Percentiles rank a stretch among this genome's conserved stretches.
These are phyloP conservation scores for Selenicereus undatus DNA, from an alignment of 148 eudicot species.

Conservation along the genomic window DNA sequence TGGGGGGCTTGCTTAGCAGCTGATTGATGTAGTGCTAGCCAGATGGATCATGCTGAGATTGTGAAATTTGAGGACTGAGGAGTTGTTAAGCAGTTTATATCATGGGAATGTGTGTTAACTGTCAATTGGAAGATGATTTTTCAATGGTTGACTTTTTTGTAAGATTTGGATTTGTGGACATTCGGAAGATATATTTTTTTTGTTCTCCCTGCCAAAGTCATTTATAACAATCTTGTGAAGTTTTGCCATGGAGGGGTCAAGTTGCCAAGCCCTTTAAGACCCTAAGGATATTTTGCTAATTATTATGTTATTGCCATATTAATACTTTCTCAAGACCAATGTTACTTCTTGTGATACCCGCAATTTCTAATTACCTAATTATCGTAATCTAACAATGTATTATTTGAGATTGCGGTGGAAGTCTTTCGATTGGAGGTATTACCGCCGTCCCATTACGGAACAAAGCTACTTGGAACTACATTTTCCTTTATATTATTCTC, in stretches of 20 bases:
- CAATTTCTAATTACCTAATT: too few species aligned
- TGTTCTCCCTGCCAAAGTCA: neutral
- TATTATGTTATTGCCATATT: neutral
- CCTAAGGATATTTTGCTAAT: neutral
- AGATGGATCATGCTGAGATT: neutral
- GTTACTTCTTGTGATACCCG: neutral
- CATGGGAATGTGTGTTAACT: neutral
- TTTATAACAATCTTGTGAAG: neutral
- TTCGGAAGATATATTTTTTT: neutral
- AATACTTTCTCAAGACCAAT: neutral
- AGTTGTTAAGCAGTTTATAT: neutral
- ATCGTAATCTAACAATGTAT: too few species aligned
- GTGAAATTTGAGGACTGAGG: neutral
- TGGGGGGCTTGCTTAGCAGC: neutral
- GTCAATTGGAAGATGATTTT: neutral
- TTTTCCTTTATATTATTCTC: too few species aligned
- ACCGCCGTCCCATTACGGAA: too few species aligned
- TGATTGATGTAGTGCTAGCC: neutral
- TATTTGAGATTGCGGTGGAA: too few species aligned
- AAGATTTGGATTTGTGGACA: neutral
- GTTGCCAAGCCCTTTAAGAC: neutral
- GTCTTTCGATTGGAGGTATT: too few species aligned
- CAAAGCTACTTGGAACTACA: too few species aligned
- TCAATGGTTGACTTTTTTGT: neutral
- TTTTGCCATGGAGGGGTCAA: neutral